Percentiles rank a stretch among this genome's conserved stretches.
phyloP scores from a whole-genome alignment of 2,329 filamentous ascomycete species.

The Nakataea oryzae region DNA sequence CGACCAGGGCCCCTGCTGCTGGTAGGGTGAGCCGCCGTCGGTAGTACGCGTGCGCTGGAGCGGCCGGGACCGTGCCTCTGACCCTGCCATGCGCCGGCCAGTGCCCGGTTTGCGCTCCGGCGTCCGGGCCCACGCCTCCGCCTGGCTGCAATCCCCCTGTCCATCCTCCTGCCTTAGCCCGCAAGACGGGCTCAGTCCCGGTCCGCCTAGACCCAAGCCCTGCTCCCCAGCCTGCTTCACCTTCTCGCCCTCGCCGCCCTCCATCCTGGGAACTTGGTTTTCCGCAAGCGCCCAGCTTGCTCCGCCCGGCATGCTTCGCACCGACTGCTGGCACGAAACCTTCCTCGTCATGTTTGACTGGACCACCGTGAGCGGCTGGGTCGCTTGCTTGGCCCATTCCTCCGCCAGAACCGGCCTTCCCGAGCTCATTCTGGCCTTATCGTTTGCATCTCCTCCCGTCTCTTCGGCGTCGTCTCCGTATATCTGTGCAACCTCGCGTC shows the following conservation, averaged over 20 bases:
- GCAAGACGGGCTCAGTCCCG: background rate
- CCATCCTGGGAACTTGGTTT: background rate
- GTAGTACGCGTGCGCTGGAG: conserved; percentile 1
- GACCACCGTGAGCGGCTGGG: background rate
- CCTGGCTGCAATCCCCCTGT: background rate
- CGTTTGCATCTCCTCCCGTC: background rate
- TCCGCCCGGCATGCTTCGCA: background rate
- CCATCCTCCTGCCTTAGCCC: background rate
- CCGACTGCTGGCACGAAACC: background rate
- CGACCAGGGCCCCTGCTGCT: background rate
- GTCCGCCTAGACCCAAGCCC: background rate
- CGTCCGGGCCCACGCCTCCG: background rate
- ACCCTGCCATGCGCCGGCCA: background rate
- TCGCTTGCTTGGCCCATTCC: background rate
- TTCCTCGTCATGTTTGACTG: conserved; percentile 1
- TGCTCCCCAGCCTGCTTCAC: background rate
- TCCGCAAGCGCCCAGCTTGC: background rate
- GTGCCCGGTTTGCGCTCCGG: background rate
- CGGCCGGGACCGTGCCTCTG: background rate
- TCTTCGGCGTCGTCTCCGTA: conserved; percentile 1
- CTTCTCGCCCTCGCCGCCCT: background rate
- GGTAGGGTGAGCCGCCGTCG: conserved; percentile 1
- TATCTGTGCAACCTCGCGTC: conserved; percentile 2
- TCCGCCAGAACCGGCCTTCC: background rate
- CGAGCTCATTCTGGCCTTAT: background rate